A percentile compares a stretch with the other conserved stretches of the same genome.
Conservation (phyloP, 345 rosid genomes). For the Firmiana major region DNA sequence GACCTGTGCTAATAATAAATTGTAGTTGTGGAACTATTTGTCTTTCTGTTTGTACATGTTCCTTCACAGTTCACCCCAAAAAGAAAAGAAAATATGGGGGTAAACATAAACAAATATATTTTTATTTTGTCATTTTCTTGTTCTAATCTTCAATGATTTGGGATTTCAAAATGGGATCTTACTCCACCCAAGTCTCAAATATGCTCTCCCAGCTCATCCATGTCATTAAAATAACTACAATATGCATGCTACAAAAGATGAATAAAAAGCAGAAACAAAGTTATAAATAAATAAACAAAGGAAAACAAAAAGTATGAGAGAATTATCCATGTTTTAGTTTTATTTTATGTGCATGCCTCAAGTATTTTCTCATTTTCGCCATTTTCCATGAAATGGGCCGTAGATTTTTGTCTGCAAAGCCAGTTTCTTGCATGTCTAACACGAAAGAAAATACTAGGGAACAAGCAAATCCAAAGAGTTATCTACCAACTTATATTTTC, state of each 20-base stretch:
- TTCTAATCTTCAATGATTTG: slow-evolving; percentile 60
- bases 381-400: too few species aligned
- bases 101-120: slow-evolving; percentile 16
- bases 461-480: too few species aligned
- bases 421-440: background rate
- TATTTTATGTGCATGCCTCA: background rate
- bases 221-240: slow-evolving; percentile 25
- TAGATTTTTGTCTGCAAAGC: too few species aligned
- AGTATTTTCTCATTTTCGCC: too few species aligned
- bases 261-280: background rate
- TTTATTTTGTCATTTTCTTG: slow-evolving; percentile 64
- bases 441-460: too few species aligned
- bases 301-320: background rate
- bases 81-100: too few species aligned
- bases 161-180: slow-evolving; percentile 45
- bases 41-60: slow-evolving; percentile 24
- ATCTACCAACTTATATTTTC: too few species aligned
- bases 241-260: background rate
- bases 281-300: background rate
- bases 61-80: too few species aligned
- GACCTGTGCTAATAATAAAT: background rate
- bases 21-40: slow-evolving; percentile 20
- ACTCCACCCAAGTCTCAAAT: slow-evolving; percentile 30
- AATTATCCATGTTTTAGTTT: too few species aligned
- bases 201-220: slow-evolving; percentile 65